Evolutionary conservation across 1,284 basidiomycete genomes (phyloP), one percentile per base, ranked within the genome.

Genomic region (Ustilago vetiveriae): DNA sequence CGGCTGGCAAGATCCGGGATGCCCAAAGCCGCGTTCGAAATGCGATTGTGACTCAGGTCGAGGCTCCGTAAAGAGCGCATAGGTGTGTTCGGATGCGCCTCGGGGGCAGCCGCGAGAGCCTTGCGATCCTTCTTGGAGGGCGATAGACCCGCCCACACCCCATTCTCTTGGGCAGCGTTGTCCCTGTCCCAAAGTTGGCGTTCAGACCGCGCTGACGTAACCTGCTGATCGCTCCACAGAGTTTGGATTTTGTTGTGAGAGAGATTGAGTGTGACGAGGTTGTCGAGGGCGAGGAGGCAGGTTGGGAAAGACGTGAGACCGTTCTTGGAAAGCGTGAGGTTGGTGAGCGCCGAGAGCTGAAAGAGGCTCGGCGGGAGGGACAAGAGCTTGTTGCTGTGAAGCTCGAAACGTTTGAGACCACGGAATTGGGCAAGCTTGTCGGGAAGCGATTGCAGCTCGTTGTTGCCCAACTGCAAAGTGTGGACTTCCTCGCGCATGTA

Each of bases 181-280:
- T 64, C 56, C 48, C 62, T 56, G 33, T 74, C 66, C 74, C 72
- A 74, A 0, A 47, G 38, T 23, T 63, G 46, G 2, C 69, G 63
- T 26, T 72, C 39, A 0, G 48, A 42, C 4, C 72, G 50, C 8
- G 69, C 72, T 6, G 37, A 9, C 11, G 33, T 40, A 2, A 74
- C 63, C 13, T 51, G 42, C 2, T 38, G 33, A 16, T 69, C 62
- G 22, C 37, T 46, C 78, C 78, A 80, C 22, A 80, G 66, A 11
- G 59, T 43, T 16, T 50, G 53, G 14, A 80, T 58, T 42, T 52
- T 54, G 54, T 80, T 80, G 53, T 76, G 57, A 16, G 76, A 76
- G 13, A 80, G 65, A 50, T 79, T 64, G 39, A 80, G 71, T n/a
- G 48, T 62, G 14, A 73, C 49, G 13, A 80, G 73, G 21, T 59